Conservation (phyloP, 306 rosid species). For the Quercus variabilis region DNA sequence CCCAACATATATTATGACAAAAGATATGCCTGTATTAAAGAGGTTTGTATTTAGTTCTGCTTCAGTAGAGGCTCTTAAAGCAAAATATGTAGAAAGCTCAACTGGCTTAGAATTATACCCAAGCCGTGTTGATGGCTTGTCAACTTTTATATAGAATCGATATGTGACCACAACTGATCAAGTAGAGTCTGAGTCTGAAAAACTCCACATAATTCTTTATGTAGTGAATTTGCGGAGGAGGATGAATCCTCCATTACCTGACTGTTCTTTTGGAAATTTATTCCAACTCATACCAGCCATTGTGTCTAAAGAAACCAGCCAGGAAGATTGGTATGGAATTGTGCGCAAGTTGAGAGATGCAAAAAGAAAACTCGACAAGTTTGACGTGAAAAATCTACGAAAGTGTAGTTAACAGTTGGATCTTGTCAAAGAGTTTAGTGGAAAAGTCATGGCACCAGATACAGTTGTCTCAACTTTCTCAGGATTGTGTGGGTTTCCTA, state of each 20-base stretch:
- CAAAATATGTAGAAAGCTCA: neutral
- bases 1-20: neutral
- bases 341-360: neutral
- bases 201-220: too few relatives aligned
- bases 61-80: neutral
- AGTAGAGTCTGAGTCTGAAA: too few relatives aligned
- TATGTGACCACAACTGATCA: too few relatives aligned
- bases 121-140: neutral
- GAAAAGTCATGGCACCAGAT: neutral
- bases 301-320: neutral
- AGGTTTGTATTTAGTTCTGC: too few relatives aligned
- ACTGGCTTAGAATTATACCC: neutral
- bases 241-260: neutral
- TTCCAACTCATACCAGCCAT: neutral
- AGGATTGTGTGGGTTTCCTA: neutral
- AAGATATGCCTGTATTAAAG: neutral
- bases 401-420: neutral
- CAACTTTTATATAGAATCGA: too few relatives aligned
- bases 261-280: constrained; percentile 3
- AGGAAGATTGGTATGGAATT: neutral
- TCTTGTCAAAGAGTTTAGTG: neutral
- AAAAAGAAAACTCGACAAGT: neutral
- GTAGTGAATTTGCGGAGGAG: neutral
- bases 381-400: neutral
- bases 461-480: neutral